Base-by-base conservation (phyloP, 306 rosid species). In the Sindora glabra region DNA sequence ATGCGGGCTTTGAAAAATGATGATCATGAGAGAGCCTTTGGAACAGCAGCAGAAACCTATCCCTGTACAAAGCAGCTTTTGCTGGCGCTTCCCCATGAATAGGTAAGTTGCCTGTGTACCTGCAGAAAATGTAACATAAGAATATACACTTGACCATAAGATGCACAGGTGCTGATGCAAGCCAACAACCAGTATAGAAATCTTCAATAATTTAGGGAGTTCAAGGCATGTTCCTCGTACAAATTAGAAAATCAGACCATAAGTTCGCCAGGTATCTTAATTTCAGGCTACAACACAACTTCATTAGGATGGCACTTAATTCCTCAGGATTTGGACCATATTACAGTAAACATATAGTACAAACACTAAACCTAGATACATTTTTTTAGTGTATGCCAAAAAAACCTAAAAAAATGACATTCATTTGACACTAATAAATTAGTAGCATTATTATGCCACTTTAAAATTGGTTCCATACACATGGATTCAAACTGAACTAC, bases 21-120 rank as follows among this genome's bases (percentile, higher is more conserved):
- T 72, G 88, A 45, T 89, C 90, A 23, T 96, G 94, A 56, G 90
- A 80, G 23, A 89, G 88, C 80, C 96, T 88, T 75, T 92, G 96
- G 56, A 51, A 81, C 64, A 92, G 67, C 58, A 89, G 58, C 45
- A 83, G 74, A 86, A 81, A 82, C 69, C 94, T 81, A 62, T 92
- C 90, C 82, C 80, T 72, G 62, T 92, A 86, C 34, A 92, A 59
- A 38, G 85, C 70, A 2, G 84, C 66, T 71, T 89, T 89, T 1
- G 95, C 82, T 19, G 90, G 70, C 40, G 95, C 90, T 2, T 92
- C 95, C 5, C 98, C 96, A 27, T 86, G 94, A 53, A 82, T 69
- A 23, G 90, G 80, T 64, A 82, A 74, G 59, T 62, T 74, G 38
- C 77, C 86, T 2, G 84, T 60, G 40, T 77, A 70, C 79, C 99